Evolutionary conservation across 2,329 filamentous ascomycete genomes (phyloP).

Genomic region (Hysterium pulicare): DNA sequence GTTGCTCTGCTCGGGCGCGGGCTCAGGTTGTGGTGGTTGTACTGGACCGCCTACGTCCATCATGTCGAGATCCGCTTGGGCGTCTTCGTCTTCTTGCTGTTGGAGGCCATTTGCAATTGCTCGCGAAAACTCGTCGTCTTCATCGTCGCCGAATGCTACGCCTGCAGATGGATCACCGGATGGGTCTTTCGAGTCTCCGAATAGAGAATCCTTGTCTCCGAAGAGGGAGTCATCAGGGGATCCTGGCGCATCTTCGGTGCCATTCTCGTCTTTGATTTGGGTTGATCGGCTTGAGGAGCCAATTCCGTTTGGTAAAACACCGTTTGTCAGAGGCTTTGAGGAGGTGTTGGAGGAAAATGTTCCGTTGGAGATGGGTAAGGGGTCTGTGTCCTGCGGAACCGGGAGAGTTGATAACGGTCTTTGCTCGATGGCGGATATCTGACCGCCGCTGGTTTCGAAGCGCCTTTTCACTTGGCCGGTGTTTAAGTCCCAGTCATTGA

Average conservation of each 20-base stretch:
- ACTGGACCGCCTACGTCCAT: slow-evolving; percentile 43
- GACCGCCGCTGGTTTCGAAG: slow-evolving; percentile 74
- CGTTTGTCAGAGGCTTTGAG: slow-evolving; percentile 56
- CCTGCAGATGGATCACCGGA: slow-evolving; percentile 41
- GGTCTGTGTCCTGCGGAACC: slow-evolving; percentile 71
- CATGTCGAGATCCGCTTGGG: slow-evolving; percentile 43
- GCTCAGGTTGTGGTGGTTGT: slow-evolving; percentile 33
- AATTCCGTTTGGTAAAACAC: slow-evolving; percentile 45
- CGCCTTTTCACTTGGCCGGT: slow-evolving; percentile 71
- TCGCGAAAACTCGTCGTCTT: slow-evolving; percentile 77
- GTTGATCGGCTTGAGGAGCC: slow-evolving; percentile 25
- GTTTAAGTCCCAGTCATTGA: slow-evolving; percentile 93
- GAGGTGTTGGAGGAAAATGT: slow-evolving; percentile 76
- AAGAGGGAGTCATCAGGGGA: slow-evolving; percentile 79
- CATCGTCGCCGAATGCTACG: slow-evolving; percentile 66
- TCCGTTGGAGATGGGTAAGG: slow-evolving; percentile 49
- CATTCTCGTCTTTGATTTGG: slow-evolving; percentile 28
- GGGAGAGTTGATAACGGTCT: slow-evolving; percentile 72
- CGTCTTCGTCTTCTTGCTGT: slow-evolving; percentile 42
- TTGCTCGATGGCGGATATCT: slow-evolving; percentile 85
- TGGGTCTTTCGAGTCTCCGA: slow-evolving; percentile 65
- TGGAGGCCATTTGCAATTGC: slow-evolving; percentile 61
- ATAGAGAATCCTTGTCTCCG: slow-evolving; percentile 78
- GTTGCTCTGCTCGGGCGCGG: slow-evolving; percentile 13
- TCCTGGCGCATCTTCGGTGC: slow-evolving; percentile 57